Evolutionary conservation across 257 asterid genomes (phyloP).

Genomic region (Solanum piurae): DNA sequence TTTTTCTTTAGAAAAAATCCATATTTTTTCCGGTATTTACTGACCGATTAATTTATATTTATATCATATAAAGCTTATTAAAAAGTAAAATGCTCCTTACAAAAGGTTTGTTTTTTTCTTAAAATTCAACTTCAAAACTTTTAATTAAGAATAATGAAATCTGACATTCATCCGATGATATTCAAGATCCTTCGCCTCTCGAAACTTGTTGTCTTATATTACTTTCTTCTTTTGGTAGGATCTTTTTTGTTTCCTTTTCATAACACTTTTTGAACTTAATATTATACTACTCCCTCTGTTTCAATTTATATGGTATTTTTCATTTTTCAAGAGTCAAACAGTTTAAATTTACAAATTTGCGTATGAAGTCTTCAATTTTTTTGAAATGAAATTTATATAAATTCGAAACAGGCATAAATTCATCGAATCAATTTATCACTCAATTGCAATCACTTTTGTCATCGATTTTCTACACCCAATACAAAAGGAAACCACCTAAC

Average conservation of each 20-base stretch:
- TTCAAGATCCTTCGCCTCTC: not conserved
- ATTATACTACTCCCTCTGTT: too few relatives aligned
- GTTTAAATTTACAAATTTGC: too few relatives aligned
- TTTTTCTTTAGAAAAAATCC: constrained; percentile 24
- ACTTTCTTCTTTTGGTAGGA: not conserved
- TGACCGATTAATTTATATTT: not conserved
- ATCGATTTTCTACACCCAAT: not conserved
- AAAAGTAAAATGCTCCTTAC: not conserved
- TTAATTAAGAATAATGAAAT: not conserved
- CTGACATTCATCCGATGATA: not conserved
- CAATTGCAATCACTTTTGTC: not conserved
- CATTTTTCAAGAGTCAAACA: too few relatives aligned
- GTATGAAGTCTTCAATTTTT: too few relatives aligned
- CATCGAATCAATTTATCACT: not conserved
- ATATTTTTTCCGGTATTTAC: not conserved
- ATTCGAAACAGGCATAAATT: not conserved
- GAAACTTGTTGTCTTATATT: constrained; percentile 11
- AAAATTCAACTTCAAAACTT: not conserved
- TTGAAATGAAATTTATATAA: too few relatives aligned
- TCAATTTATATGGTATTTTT: too few relatives aligned
- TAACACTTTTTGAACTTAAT: not conserved
- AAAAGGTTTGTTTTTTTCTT: not conserved
- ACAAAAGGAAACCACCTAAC: not conserved
- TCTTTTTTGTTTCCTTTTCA: too few relatives aligned
- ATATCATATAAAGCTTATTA: not conserved